phyloP scores from a whole-genome alignment of 2,329 filamentous ascomycete genomes.

The Colletotrichum chlorophyti region DNA sequence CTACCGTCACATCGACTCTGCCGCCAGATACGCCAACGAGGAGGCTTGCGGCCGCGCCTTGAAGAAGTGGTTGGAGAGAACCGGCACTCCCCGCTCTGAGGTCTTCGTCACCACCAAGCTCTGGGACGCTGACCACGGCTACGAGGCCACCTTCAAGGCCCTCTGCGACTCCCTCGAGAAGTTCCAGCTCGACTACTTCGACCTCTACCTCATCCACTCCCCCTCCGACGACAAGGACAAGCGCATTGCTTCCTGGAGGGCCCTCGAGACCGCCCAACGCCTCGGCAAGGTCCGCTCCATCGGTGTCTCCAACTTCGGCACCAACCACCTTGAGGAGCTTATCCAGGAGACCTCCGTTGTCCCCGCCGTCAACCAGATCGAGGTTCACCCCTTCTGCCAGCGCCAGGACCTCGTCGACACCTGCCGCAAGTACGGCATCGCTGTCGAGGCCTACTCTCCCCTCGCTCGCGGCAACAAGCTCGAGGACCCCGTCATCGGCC shows the following conservation, averaged over 20 bases:
- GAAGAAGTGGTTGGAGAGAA: conserved; percentile 32
- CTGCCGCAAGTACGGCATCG: conserved; percentile 79
- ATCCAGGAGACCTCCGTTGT: conserved; percentile 49
- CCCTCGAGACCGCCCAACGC: conserved; percentile 29
- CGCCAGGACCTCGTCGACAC: conserved; percentile 36
- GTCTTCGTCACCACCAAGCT: conserved; percentile 47
- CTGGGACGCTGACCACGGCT: conserved; percentile 43
- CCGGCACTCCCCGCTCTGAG: conserved; percentile 40
- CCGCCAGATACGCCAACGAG: conserved; percentile 40
- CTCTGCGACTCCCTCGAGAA: conserved; percentile 52
- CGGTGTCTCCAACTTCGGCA: conserved; percentile 42
- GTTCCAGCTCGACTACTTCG: conserved; percentile 55
- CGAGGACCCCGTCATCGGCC: conserved; percentile 61
- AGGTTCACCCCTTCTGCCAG: conserved; percentile 69
- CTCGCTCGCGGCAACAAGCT: conserved; percentile 58
- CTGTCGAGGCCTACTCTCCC: conserved; percentile 35
- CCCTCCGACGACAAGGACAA: conserved; percentile 69
- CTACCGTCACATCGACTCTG: conserved; percentile 61
- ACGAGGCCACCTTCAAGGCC: conserved; percentile 39
- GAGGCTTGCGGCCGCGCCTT: conserved; percentile 62
- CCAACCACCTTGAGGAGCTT: conserved; percentile 41
- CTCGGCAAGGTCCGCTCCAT: conserved; percentile 56
- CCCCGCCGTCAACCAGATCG: conserved; percentile 66
- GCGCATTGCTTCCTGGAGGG: conserved; percentile 57
- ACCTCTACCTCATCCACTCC: conserved; percentile 66